Percentiles rank a stretch among this genome's conserved stretches.
These are phyloP conservation scores for Hymenoscyphus infarciens DNA, from an alignment of 2,329 filamentous ascomycete species.

Conservation along the genomic window DNA sequence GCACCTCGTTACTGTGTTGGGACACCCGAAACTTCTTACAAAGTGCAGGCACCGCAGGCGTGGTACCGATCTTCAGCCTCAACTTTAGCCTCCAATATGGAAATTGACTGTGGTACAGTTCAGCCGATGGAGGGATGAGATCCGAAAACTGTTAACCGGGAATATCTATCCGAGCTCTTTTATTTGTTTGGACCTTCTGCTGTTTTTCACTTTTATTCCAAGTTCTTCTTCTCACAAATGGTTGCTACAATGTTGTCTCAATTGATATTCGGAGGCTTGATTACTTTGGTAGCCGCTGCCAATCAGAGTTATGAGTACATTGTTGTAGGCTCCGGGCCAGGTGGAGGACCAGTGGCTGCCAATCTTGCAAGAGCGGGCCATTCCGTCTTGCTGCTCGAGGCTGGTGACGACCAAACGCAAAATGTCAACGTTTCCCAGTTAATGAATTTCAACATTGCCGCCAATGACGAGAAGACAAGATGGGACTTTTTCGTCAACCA, in stretches of 20 bases:
- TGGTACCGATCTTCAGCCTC: neutral
- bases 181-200: neutral
- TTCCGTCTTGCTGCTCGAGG: constrained; percentile 51
- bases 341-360: constrained; percentile 48
- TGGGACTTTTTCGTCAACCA: constrained; percentile 46
- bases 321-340: constrained; percentile 50
- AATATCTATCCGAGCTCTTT: neutral
- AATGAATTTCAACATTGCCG: constrained; percentile 43
- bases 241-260: neutral
- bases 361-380: constrained; percentile 49
- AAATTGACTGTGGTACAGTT: neutral
- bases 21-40: neutral
- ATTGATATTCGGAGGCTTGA: neutral
- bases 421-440: constrained; percentile 45
- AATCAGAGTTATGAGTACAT: constrained; percentile 14
- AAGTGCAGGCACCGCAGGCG: neutral
- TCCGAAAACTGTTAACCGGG: neutral
- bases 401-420: constrained; percentile 49
- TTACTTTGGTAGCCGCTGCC: neutral
- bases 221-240: neutral
- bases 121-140: neutral
- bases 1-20: constrained; percentile 1
- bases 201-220: neutral
- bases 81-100: neutral
- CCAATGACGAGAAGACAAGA: constrained; percentile 44